These are phyloP conservation scores for Collybiopsis luxurians DNA, from an alignment of 768 basidiomycete genomes.

Conservation along the genomic window DNA sequence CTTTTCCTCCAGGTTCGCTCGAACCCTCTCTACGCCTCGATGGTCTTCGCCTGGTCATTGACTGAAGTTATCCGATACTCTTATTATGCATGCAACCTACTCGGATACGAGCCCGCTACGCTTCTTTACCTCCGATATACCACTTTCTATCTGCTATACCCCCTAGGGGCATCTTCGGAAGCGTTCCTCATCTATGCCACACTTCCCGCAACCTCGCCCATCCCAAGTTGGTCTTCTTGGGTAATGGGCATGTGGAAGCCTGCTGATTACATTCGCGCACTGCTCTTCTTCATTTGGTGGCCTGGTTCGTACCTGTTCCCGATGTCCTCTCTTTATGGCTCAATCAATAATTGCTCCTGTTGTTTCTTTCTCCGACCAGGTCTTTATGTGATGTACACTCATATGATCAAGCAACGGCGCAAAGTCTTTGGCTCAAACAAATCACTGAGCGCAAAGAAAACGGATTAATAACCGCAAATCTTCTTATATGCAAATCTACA, in stretches of 20 bases:
- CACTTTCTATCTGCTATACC: slow-evolving; percentile 92
- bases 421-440: slow-evolving; percentile 34
- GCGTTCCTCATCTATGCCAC: slow-evolving; percentile 80
- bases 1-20: slow-evolving; percentile 48
- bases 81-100: slow-evolving; percentile 74
- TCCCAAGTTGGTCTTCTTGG: slow-evolving; percentile 41
- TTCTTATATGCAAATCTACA: no score
- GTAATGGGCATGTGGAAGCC: slow-evolving; percentile 47
- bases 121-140: slow-evolving; percentile 84
- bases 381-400: slow-evolving; percentile 48
- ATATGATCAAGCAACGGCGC: slow-evolving; percentile 53
- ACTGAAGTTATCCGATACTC: slow-evolving; percentile 92
- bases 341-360: no score
- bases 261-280: slow-evolving; percentile 55
- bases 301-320: slow-evolving; percentile 54
- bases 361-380: slow-evolving; percentile 32
- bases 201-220: slow-evolving; percentile 50
- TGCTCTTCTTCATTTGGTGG: slow-evolving; percentile 82
- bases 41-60: slow-evolving; percentile 90
- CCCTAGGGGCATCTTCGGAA: slow-evolving; percentile 88
- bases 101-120: slow-evolving; percentile 47
- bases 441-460: slow-evolving; percentile 16
- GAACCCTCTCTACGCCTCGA: slow-evolving; percentile 81
- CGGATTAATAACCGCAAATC: slow-evolving; percentile 3
- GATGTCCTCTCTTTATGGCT: slow-evolving; percentile 7